A percentile compares a stretch with the other conserved stretches of the same genome.
Evolutionary conservation across 768 basidiomycete genomes (phyloP).

Genomic region (Suillus decipiens): DNA sequence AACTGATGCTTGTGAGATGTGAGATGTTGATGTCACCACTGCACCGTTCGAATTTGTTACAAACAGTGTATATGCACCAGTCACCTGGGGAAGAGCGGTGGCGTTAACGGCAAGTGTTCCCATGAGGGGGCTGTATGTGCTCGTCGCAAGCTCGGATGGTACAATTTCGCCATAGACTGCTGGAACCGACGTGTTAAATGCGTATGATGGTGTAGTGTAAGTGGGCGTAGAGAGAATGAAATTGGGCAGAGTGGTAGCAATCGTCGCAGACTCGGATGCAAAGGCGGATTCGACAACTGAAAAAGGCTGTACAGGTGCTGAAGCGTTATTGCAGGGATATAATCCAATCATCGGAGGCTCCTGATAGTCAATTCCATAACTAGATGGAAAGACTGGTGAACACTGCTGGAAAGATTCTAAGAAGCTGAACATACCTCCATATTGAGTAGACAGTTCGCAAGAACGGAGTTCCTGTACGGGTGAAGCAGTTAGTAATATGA

Average conservation of each 20-base stretch:
- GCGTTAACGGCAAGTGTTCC: conserved; percentile 43
- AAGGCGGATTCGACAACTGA: conserved; percentile 50
- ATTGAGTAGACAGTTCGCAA: conserved; percentile 77
- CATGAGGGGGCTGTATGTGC: conserved; percentile 67
- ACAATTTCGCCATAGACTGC: conserved; percentile 58
- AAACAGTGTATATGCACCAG: conserved; percentile 54
- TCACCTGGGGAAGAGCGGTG: conserved; percentile 59
- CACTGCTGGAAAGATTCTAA: neutral
- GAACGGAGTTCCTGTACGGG: conserved; percentile 56
- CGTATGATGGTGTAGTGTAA: conserved; percentile 62
- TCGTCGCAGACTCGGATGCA: conserved; percentile 61
- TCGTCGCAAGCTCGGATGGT: conserved; percentile 63
- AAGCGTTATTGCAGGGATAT: conserved; percentile 57
- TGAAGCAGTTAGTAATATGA: neutral
- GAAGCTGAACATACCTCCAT: conserved; percentile 55
- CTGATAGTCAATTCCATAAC: conserved; percentile 72
- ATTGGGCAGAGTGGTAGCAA: conserved; percentile 73
- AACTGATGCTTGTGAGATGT: conserved; percentile 44
- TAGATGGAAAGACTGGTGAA: conserved; percentile 28
- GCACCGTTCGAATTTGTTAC: conserved; percentile 57
- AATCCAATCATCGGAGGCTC: conserved; percentile 82
- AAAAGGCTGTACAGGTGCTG: conserved; percentile 42
- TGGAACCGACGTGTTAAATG: conserved; percentile 67
- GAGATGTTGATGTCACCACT: conserved; percentile 55
- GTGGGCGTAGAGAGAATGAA: conserved; percentile 65